These are phyloP conservation scores for Blastocystis hominis DNA, from an alignment of 352 stramenopile genomes.

Conservation along the genomic window DNA sequence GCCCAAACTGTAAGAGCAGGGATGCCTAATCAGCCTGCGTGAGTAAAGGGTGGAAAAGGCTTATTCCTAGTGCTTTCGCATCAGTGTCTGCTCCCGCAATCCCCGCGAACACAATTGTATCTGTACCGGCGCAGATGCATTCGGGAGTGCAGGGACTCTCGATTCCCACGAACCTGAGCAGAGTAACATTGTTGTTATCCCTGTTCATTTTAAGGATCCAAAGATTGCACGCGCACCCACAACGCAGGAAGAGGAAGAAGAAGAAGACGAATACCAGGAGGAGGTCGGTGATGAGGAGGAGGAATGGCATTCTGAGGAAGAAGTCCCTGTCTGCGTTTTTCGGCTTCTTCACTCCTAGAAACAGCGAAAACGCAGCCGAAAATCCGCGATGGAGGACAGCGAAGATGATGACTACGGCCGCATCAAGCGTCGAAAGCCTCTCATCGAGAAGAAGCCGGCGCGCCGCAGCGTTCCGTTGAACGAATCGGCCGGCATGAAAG, in stretches of 20 bases:
- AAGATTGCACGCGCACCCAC: background rate
- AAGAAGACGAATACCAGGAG: conserved; percentile 29
- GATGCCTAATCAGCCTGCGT: background rate
- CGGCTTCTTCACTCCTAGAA: background rate
- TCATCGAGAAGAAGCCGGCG: conserved; percentile 12
- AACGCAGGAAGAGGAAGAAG: background rate
- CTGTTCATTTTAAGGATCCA: background rate
- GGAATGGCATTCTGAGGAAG: conserved; percentile 34
- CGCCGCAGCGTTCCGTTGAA: conserved; percentile 7
- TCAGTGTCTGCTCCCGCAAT: background rate
- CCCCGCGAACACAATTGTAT: background rate
- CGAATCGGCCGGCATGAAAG: conserved; percentile 47
- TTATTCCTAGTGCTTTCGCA: background rate
- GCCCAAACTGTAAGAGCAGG: background rate
- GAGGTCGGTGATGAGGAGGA: conserved; percentile 6
- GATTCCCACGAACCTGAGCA: background rate
- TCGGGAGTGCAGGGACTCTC: background rate
- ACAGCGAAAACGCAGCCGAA: background rate
- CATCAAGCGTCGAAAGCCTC: background rate
- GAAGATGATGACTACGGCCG: conserved; percentile 44
- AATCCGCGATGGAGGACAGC: background rate
- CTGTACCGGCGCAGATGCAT: background rate
- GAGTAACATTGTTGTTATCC: background rate
- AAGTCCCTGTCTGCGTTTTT: background rate
- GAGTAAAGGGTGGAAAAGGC: background rate